Conservation (phyloP, 306 rosid genomes). For the Potentilla sterilis region DNA sequence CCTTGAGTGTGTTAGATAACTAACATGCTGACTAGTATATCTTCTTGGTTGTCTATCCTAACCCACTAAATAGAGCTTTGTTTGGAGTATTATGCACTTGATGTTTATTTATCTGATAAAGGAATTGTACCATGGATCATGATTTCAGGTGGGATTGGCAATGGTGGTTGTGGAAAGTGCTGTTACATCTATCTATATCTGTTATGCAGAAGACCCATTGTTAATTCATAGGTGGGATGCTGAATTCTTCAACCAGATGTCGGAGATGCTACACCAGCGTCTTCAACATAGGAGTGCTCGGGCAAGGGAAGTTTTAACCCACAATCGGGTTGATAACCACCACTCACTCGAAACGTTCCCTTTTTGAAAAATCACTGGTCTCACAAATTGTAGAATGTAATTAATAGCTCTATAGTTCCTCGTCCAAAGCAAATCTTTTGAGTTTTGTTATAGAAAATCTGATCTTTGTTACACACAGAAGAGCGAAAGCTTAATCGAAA, state of each 20-base stretch:
- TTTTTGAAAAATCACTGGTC: constrained; percentile 10
- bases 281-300: constrained; percentile 89
- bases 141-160: constrained; percentile 84
- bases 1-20: not conserved
- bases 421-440: constrained; percentile 8
- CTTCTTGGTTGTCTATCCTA: not conserved
- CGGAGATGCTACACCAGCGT: constrained; percentile 87
- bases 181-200: constrained; percentile 86
- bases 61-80: not conserved
- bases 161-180: constrained; percentile 99
- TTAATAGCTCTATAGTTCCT: constrained; percentile 8
- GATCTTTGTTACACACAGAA: not conserved
- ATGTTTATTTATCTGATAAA: not conserved
- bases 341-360: constrained; percentile 29
- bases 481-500: not conserved
- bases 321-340: constrained; percentile 45
- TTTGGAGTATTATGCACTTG: not conserved
- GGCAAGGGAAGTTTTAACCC: constrained; percentile 63
- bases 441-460: not conserved
- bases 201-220: constrained; percentile 95
- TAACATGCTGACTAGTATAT: not conserved
- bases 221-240: constrained; percentile 92
- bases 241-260: constrained; percentile 86
- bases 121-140: not conserved
- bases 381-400: constrained; percentile 13